Percentiles rank a stretch among this genome's conserved stretches.
phyloP scores from a whole-genome alignment of 768 basidiomycete genomes.

The Phanerochaete carnosa region DNA sequence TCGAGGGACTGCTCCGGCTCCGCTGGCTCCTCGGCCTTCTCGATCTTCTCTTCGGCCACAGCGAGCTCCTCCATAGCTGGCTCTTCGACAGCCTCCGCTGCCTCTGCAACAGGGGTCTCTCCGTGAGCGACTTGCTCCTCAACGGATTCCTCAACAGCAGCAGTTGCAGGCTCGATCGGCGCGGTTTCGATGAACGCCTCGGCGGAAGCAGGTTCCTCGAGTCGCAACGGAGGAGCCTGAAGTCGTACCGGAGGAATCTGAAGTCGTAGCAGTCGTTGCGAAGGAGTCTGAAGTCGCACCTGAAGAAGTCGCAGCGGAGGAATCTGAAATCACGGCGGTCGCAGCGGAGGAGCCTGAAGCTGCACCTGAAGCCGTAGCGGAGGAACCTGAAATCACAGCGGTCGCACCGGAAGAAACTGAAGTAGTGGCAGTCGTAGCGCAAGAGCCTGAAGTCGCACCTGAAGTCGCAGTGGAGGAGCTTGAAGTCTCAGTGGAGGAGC shows the following conservation, averaged over 20 bases:
- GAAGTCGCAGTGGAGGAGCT: constrained; percentile 1
- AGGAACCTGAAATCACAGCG: neutral
- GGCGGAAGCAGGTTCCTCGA: too few species aligned
- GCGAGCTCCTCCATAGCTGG: neutral
- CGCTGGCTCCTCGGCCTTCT: neutral
- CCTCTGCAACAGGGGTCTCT: neutral
- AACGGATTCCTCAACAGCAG: neutral
- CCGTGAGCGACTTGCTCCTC: neutral
- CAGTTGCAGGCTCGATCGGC: neutral
- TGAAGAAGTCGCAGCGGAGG: neutral
- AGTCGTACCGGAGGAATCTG: neutral
- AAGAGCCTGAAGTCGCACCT: neutral
- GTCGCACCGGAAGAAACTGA: neutral
- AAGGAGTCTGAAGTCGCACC: too few species aligned
- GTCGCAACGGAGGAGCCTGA: constrained; percentile 2
- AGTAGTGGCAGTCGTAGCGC: neutral
- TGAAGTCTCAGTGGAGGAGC: neutral
- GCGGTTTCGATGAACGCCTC: too few species aligned
- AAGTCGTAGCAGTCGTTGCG: too few species aligned
- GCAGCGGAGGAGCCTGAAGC: too few species aligned
- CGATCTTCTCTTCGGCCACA: neutral
- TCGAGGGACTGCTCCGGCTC: neutral
- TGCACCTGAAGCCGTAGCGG: too few species aligned
- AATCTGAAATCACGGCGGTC: too few species aligned
- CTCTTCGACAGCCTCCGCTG: neutral